Conservation (phyloP, 345 rosid genomes). For the Linum tenue region DNA sequence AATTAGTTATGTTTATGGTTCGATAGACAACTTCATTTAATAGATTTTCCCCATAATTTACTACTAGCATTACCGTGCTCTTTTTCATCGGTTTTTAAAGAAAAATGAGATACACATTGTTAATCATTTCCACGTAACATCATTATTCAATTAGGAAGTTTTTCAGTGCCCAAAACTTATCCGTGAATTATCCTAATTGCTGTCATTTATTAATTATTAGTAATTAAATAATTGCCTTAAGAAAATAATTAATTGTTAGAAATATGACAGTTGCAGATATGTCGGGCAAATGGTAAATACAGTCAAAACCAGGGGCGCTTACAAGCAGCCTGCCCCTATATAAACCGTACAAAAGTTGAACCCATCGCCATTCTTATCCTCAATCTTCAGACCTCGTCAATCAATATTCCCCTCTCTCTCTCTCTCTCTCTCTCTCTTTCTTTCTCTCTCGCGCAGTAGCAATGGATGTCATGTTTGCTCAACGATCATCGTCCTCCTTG, state of each 20-base stretch:
- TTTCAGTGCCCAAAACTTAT: no score
- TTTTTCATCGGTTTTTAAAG: no score
- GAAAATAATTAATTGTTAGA: background rate
- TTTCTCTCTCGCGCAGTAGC: background rate
- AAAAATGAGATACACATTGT: no score
- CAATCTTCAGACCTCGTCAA: background rate
- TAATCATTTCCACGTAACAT: no score
- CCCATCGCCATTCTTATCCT: background rate
- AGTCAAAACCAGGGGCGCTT: background rate
- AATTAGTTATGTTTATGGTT: no score
- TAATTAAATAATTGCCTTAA: no score
- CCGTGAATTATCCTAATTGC: no score
- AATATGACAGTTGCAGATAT: background rate
- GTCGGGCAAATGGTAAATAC: background rate
- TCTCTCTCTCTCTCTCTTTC: background rate
- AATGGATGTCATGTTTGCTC: conserved; percentile 32
- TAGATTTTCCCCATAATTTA: no score
- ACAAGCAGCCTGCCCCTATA: background rate
- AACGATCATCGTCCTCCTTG: conserved; percentile 27
- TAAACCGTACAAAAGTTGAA: background rate
- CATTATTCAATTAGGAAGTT: no score
- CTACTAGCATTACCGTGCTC: no score
- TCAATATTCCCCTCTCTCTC: background rate
- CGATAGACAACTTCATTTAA: no score
- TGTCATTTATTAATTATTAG: no score